phyloP scores from a whole-genome alignment of 1,139 yeast genomes.

The Zygosaccharomyces sapae region DNA sequence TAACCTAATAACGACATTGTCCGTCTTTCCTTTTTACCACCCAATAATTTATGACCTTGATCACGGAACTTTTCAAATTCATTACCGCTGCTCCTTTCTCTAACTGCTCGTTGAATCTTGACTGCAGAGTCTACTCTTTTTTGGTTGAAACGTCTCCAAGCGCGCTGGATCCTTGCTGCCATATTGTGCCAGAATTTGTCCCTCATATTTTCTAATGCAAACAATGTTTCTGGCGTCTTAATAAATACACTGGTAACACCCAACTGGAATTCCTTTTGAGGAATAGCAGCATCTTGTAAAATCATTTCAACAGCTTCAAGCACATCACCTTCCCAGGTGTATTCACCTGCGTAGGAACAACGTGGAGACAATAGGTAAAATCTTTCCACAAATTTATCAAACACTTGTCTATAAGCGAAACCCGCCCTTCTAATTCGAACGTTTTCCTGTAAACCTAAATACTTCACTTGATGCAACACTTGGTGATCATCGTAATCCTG shows the following conservation, averaged over 20 bases:
- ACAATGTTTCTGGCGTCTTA: conserved; percentile 94
- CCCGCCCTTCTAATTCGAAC: conserved; percentile 98
- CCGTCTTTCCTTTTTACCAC: conserved; percentile 83
- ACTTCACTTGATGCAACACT: conserved; percentile 92
- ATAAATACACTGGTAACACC: conserved; percentile 95
- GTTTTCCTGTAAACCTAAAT: conserved; percentile 93
- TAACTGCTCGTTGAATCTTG: conserved; percentile 79
- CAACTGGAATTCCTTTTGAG: conserved; percentile 76
- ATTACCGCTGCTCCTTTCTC: conserved; percentile 75
- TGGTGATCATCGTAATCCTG: conserved; percentile 83
- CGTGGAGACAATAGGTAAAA: conserved; percentile 82
- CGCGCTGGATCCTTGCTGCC: conserved; percentile 97
- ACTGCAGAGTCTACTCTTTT: conserved; percentile 85
- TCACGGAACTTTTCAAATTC: conserved; percentile 81
- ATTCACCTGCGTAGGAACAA: conserved; percentile 98
- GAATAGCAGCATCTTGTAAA: conserved; percentile 74
- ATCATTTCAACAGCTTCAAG: conserved; percentile 77
- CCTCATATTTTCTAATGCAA: conserved; percentile 93
- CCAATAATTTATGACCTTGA: conserved; percentile 65
- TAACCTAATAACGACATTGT: conserved; percentile 82
- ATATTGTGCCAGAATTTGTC: conserved; percentile 97
- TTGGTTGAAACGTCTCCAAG: conserved; percentile 83
- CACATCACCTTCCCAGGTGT: conserved; percentile 89
- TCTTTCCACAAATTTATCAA: conserved; percentile 95
- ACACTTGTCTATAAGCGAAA: conserved; percentile 95